phyloP scores from a whole-genome alignment of 768 basidiomycete species.

The Boletus vinaceobasis region DNA sequence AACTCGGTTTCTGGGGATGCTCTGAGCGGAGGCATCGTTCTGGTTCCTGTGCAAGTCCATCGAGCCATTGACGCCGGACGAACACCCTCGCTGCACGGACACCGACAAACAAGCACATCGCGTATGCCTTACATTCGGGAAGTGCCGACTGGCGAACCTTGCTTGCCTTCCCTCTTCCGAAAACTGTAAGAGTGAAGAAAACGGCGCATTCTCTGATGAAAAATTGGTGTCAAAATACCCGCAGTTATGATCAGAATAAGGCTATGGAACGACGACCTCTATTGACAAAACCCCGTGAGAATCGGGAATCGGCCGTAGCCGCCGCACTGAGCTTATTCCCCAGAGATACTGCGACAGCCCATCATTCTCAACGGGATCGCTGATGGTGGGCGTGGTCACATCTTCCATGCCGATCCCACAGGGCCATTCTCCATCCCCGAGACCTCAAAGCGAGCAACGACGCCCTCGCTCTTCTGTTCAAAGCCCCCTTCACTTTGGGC shows the following conservation, averaged over 20 bases:
- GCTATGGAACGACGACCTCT: no score
- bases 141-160: no score
- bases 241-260: no score
- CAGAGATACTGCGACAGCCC: neutral
- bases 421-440: constrained; percentile 37
- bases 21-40: neutral
- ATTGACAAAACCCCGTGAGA: no score
- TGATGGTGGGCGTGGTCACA: no score
- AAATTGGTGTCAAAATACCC: no score
- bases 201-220: no score
- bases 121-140: no score
- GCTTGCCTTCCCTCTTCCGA: no score
- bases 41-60: neutral
- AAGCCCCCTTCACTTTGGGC: constrained; percentile 39
- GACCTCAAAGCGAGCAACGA: constrained; percentile 57
- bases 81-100: neutral
- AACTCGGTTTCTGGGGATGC: neutral
- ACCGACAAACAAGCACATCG: neutral
- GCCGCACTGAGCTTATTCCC: no score
- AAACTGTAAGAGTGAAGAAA: no score
- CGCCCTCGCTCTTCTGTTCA: constrained; percentile 48
- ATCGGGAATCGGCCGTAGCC: no score
- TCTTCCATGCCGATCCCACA: constrained; percentile 18
- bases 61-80: neutral
- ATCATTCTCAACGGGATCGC: neutral